phyloP scores from a whole-genome alignment of 371 early-diverging fungal species.

The Haplosporangium sp. region DNA sequence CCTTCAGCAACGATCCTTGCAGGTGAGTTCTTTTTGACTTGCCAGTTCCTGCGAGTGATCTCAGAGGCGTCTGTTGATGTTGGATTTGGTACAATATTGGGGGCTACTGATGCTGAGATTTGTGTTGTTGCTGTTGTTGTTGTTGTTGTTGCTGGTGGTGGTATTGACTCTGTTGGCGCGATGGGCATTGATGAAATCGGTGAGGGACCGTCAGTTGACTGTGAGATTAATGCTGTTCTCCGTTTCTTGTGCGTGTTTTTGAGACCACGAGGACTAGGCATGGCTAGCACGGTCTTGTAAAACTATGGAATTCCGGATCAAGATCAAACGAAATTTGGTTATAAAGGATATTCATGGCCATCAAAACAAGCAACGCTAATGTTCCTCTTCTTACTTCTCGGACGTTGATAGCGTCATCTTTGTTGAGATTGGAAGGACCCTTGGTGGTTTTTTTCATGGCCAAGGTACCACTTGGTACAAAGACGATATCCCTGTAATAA shows the following conservation, averaged over 20 bases:
- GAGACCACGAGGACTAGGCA: constrained; percentile 16
- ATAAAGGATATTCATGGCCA: background rate
- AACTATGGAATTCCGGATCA: constrained; percentile 12
- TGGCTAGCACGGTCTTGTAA: constrained; percentile 36
- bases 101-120: background rate
- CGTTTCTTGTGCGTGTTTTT: background rate
- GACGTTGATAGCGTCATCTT: constrained; percentile 17
- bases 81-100: background rate
- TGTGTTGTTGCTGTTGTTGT: background rate
- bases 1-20: constrained; percentile 13
- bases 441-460: constrained; percentile 16
- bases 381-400: constrained; percentile 19
- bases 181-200: background rate
- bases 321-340: background rate
- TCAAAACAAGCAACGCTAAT: too few species aligned
- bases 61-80: constrained; percentile 5
- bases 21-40: background rate
- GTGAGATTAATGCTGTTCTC: background rate
- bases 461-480: constrained; percentile 35
- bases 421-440: background rate
- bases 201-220: background rate
- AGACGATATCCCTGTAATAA: constrained; percentile 38
- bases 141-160: background rate
- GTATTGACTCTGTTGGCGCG: background rate
- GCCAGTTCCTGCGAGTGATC: constrained; percentile 44